Base-by-base conservation (phyloP, 345 rosid genomes). In the Bretschneidera sinensis region DNA sequence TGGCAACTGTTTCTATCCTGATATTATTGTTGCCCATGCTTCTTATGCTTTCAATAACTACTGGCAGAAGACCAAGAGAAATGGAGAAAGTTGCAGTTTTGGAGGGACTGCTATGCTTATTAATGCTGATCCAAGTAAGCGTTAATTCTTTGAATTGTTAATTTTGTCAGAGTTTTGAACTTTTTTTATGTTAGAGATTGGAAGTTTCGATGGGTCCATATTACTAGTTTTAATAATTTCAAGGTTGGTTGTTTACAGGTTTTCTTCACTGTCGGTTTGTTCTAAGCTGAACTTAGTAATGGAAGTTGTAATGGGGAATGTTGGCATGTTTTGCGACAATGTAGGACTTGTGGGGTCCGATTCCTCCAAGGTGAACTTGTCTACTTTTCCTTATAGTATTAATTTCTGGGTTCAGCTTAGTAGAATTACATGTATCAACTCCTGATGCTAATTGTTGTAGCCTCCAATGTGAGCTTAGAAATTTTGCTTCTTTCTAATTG, bases 61-160 rank as follows among this genome's bases (percentile, higher is more conserved):
- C 61, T 84, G 90, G 94, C 94, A 82, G 57, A 84, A 77, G 73
- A 86, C 62, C 52, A 86, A 84, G 63, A 71, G 84, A 71, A 61
- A 54, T 59, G 90, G 88, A 24, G 86, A 86, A 1, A 73, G 79
- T 67, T 86, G 94, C 60, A 68, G 66, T 57, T 86, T 86, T 34
- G 89, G 94, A 28, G 94, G 94, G 53, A 86, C 89, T 18, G 94
- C 94, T 43, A 84, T 86, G 86, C 54, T 86, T 43, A 84, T 84
- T 66, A 80, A 80, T 22, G 71, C 83, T 59, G 87, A 86, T 43
- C 89, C 89, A 52, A 86, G 94, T 86, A 78, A 76, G 65, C 47
- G 21, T 11, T 34, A 54, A 17, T 50, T 5, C 62, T 50, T 23
- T n/a, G 14, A 35, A 35, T 14, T 35, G 6, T 35, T 35, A 21